phyloP scores from a whole-genome alignment of 345 rosid genomes.

The Cardamine resedifolia region DNA sequence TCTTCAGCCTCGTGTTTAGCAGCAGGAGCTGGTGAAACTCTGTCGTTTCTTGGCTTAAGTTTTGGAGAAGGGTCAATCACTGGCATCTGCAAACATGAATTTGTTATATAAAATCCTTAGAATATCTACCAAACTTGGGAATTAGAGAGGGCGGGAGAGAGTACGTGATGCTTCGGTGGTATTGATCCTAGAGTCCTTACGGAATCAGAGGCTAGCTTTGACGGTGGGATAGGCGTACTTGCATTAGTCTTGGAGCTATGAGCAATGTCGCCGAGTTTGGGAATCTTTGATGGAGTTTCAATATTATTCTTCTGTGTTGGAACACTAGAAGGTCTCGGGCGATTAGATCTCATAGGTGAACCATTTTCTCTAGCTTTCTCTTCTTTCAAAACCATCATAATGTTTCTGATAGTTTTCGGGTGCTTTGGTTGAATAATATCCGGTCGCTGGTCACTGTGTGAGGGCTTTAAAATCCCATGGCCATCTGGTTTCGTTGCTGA shows the following conservation, averaged over 20 bases:
- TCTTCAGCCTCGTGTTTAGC: slow-evolving; percentile 58
- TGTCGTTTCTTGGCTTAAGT: slow-evolving; percentile 71
- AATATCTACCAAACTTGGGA: neutral
- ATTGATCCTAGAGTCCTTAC: slow-evolving; percentile 51
- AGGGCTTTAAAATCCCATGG: slow-evolving; percentile 46
- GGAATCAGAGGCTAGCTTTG: slow-evolving; percentile 56
- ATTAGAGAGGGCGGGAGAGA: neutral
- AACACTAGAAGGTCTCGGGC: slow-evolving; percentile 48
- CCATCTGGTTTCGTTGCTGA: slow-evolving; percentile 50
- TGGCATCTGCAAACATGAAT: slow-evolving; percentile 54
- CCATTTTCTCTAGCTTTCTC: slow-evolving; percentile 83
- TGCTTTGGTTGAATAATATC: slow-evolving; percentile 59
- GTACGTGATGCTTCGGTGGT: slow-evolving; percentile 78
- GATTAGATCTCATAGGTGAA: slow-evolving; percentile 77
- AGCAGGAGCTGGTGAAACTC: slow-evolving; percentile 50
- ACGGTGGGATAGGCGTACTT: slow-evolving; percentile 44
- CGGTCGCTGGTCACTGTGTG: slow-evolving; percentile 46
- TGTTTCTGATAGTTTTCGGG: slow-evolving; percentile 77
- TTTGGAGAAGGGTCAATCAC: slow-evolving; percentile 58
- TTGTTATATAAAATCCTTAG: slow-evolving; percentile 8
- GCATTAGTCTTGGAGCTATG: slow-evolving; percentile 56
- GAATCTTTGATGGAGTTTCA: slow-evolving; percentile 69
- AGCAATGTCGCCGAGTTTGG: slow-evolving; percentile 50
- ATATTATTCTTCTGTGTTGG: slow-evolving; percentile 49
- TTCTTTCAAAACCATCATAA: slow-evolving; percentile 93